Conservation (phyloP, 805 yeast genomes). For the Nakazawaea ambrosiae region DNA sequence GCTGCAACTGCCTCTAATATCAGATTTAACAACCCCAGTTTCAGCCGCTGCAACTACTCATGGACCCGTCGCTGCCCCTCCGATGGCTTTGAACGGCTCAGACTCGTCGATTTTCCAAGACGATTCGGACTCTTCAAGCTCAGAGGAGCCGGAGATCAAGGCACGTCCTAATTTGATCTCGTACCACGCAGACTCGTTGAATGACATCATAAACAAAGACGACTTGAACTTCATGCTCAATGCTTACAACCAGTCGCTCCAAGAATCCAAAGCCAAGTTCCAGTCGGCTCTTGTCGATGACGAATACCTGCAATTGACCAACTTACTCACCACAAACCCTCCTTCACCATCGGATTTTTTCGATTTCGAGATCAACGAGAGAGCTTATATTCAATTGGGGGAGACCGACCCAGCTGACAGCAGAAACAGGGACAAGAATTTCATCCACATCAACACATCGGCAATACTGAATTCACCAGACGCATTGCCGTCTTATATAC, state of each 20-base stretch:
- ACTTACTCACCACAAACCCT: constrained; percentile 27
- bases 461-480: constrained; percentile 2
- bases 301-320: constrained; percentile 34
- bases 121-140: constrained; percentile 3
- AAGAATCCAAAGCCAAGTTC: constrained; percentile 17
- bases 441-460: constrained; percentile 6
- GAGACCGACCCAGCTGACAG: constrained; percentile 2
- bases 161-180: constrained; percentile 5
- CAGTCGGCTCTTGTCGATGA: constrained; percentile 31
- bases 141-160: constrained; percentile 4
- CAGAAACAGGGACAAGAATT: background rate
- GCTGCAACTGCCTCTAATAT: no score
- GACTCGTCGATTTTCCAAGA: no score
- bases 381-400: constrained; percentile 13
- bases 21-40: no score
- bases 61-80: no score
- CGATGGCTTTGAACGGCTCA: no score
- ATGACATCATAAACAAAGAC: constrained; percentile 6
- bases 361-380: constrained; percentile 20
- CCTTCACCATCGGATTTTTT: constrained; percentile 25
- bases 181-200: constrained; percentile 3
- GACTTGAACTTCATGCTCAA: constrained; percentile 9
- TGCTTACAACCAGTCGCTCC: constrained; percentile 7
- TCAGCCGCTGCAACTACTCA: no score
- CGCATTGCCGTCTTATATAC: constrained; percentile 31